Evolutionary conservation across 2,329 filamentous ascomycete species (phyloP).

Genomic region (Sclerotinia borealis): DNA sequence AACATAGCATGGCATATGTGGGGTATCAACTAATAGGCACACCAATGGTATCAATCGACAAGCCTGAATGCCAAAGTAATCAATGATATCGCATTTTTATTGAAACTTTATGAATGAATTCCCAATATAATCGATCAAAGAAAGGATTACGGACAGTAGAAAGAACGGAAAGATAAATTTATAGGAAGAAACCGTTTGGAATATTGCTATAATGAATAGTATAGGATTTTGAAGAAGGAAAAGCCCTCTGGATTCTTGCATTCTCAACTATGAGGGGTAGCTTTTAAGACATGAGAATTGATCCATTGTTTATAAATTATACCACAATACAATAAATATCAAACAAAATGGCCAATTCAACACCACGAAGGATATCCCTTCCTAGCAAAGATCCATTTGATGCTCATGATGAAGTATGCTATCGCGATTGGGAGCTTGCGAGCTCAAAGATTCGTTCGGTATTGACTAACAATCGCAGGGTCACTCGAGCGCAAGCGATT

Average conservation of each 20-base stretch:
- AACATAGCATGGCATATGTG: too few species aligned
- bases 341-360: background rate
- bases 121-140: background rate
- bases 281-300: background rate
- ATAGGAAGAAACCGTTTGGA: background rate
- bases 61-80: background rate
- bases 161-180: background rate
- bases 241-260: background rate
- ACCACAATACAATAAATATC: background rate
- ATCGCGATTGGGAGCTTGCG: background rate
- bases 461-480: conserved; percentile 12
- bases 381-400: background rate
- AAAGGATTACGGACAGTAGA: background rate
- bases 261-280: background rate
- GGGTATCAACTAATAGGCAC: background rate
- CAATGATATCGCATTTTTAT: background rate
- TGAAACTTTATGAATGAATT: background rate
- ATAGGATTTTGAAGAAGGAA: background rate
- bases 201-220: background rate
- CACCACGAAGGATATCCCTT: conserved; percentile 1
- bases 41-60: background rate
- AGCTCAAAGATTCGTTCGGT: background rate
- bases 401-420: conserved; percentile 12
- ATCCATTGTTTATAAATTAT: too few species aligned
- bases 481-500: conserved; percentile 29